Evolutionary conservation across 805 yeast species (phyloP), one percentile per base, ranked within the genome.

Genomic region (Ogataea pini): DNA sequence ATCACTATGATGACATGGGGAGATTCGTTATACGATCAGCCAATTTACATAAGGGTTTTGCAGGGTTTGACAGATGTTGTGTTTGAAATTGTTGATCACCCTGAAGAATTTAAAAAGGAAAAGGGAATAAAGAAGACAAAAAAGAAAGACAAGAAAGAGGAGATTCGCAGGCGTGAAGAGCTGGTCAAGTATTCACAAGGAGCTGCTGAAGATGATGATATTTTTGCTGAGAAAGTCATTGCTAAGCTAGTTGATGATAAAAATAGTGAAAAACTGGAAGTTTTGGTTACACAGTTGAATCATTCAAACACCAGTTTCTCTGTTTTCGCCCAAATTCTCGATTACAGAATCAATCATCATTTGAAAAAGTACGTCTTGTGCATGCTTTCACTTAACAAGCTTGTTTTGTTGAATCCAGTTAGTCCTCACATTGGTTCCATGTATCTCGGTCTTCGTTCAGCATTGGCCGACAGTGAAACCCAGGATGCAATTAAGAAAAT

Each of bases 1-100:
- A 57, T 87, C 24, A 83, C 82, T 16, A 80, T 88, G 79, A 56
- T 91, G 43, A 67, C 73, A 42, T 94, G 98, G 98, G 96, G 83
- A 48, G 95, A 91, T 64, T 64, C 70, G 17, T 65, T 94, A 39
- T 90, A 75, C 63, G 63, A 80, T 7, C 80, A 86, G 28, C 89
- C 95, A 3, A 77, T 86, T 44, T 89, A 80, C 61, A 72, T 78
- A n/a, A 78, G 94, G 46, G 87, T 87, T 1, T 73, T 85, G 50
- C 67, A 70, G 38, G 95, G 94, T 1, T 78, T 89, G 29, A 68
- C 83, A 22, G 68, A 73, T 16, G 65, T 87, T 31, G 80, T 83
- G 56, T 69, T 85, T 43, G 77, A 75, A 29, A 44, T 58, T 12
- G 48, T 71, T 17, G 65, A 63, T 13, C 65, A 68, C 29, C 18